Conservation (phyloP, 2,329 filamentous ascomycete genomes). For the Epichloe sibirici region DNA sequence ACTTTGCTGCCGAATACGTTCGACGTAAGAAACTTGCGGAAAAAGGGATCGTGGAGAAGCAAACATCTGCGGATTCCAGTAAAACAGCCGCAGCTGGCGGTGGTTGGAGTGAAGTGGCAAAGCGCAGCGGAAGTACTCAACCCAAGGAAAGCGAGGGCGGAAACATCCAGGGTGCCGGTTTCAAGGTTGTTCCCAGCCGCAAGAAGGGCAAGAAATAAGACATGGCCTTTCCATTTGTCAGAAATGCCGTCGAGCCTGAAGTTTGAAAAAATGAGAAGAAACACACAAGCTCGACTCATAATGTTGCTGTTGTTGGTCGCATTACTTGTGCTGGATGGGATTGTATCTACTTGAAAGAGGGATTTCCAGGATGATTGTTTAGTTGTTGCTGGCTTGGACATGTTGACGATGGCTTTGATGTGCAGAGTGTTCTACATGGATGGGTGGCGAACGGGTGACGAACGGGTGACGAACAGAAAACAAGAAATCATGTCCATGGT, state of each 20-base stretch:
- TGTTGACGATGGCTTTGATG: not conserved
- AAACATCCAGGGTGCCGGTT: conserved; percentile 42
- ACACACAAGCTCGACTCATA: not conserved
- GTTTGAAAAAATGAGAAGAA: not conserved
- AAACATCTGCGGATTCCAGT: conserved; percentile 41
- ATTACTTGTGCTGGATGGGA: not conserved
- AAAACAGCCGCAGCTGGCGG: conserved; percentile 37
- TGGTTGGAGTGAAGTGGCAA: conserved; percentile 94
- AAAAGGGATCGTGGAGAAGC: conserved; percentile 74
- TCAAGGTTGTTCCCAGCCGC: conserved; percentile 83
- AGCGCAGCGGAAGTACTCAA: conserved; percentile 55
- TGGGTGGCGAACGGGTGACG: not conserved
- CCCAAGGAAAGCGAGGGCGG: conserved; percentile 31
- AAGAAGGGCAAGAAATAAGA: conserved; percentile 77
- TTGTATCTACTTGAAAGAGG: not conserved
- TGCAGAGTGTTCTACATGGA: not conserved
- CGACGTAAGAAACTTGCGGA: conserved; percentile 88
- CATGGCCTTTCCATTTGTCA: conserved; percentile 6
- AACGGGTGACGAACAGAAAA: not conserved
- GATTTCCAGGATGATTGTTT: not conserved
- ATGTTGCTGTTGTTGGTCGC: not conserved
- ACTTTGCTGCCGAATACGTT: conserved; percentile 90
- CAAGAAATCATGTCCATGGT: not conserved
- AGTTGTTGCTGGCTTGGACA: not conserved
- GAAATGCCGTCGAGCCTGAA: conserved; percentile 7